Base-by-base conservation (phyloP, 176 grass and related monocot genomes). In the Guadua angustifolia region DNA sequence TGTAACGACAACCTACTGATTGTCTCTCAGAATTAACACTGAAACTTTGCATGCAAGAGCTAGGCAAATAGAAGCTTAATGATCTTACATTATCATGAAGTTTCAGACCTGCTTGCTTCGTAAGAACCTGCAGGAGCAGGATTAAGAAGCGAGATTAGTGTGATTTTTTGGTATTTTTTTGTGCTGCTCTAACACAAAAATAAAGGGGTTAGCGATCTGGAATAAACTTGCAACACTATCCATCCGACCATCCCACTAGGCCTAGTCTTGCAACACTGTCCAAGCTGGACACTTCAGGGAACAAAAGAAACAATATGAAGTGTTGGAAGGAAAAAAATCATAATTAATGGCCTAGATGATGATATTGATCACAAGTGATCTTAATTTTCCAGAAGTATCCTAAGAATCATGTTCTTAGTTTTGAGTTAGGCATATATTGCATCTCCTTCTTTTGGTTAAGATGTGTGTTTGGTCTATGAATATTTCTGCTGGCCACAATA, bases 61-160 rank as follows among this genome's bases (percentile, higher is more conserved):
- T 71, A 71, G 16, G 9, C 49, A 21, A 44, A 79, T 49, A 59
- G 1, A 84, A 71, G 40, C 12, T 84, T 55, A 25, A 62, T 57
- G 38, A 70, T 38, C 93, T 94, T 95, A 98, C 95, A 74, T 62
- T 93, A 74, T 92, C 83, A 64, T 90, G 83, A 62, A 98, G 93
- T 85, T 98, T 95, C 74, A 98, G 71, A 88, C 93, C 85, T 71
- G 95, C 89, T 86, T 98, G 95, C 73, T 92, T 98, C 80, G 82
- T 87, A 66, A 98, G 93, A 57, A 98, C 91, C 95, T 98, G 86
- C 69, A 83, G n/a, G n/a, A n/a, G n/a, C n/a, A n/a, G 60, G 32
- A 82, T 75, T 18, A 84, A 77, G 25, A 75, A 89, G 81, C 46
- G 11, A 38, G 43, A 65, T 72, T 56, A 69, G 44, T 77, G 26